These are phyloP conservation scores for Solanum rostratum DNA, from an alignment of 257 asterid species.

Conservation along the genomic window DNA sequence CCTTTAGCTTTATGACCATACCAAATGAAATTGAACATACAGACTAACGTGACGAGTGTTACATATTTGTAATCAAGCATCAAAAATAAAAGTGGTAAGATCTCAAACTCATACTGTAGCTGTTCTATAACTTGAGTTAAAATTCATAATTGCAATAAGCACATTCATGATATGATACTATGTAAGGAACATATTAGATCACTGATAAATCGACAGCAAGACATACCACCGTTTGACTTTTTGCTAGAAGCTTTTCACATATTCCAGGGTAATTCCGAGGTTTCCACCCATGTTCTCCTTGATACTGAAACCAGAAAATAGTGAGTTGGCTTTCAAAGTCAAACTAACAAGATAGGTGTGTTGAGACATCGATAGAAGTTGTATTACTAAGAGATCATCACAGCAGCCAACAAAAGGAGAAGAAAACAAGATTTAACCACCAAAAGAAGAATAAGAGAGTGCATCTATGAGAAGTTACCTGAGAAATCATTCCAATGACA, in stretches of 20 bases:
- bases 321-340: slow-evolving; percentile 2
- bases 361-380: background rate
- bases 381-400: background rate
- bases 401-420: background rate
- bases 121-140: background rate
- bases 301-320: slow-evolving; percentile 47
- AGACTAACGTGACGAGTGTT: background rate
- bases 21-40: background rate
- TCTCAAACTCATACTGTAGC: background rate
- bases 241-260: slow-evolving; percentile 77
- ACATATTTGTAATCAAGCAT: background rate
- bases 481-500: slow-evolving; percentile 94
- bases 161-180: background rate
- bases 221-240: slow-evolving; percentile 95
- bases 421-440: background rate
- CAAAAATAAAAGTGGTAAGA: background rate
- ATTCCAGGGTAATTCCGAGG: slow-evolving; percentile 71
- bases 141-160: background rate
- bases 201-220: background rate
- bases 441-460: background rate
- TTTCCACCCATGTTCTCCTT: slow-evolving; percentile 94
- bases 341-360: background rate
- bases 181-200: background rate
- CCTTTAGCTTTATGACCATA: background rate
- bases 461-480: slow-evolving; percentile 34